Percentiles rank a stretch among this genome's conserved stretches.
These are phyloP conservation scores for Herpotrichia juniperi DNA, from an alignment of 2,329 filamentous ascomycete genomes.

Conservation along the genomic window DNA sequence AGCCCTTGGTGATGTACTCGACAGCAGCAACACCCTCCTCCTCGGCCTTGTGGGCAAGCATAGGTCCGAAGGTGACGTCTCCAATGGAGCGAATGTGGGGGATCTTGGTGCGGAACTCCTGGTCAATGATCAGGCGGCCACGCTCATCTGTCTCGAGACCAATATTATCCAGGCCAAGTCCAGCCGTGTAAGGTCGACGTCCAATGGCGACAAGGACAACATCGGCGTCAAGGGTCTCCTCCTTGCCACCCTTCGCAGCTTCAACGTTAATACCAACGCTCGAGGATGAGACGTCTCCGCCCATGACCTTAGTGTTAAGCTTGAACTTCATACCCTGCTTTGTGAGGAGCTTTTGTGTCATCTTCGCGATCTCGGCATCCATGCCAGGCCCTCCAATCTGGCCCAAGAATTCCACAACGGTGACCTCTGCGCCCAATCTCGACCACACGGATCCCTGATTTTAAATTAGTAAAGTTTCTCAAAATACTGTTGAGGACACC, in stretches of 20 bases:
- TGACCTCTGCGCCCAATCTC: slow-evolving; percentile 89
- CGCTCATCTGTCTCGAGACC: slow-evolving; percentile 91
- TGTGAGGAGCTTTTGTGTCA: slow-evolving; percentile 86
- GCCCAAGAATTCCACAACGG: slow-evolving; percentile 93
- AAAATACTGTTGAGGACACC: slow-evolving; percentile 18
- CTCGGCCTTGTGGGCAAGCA: slow-evolving; percentile 99
- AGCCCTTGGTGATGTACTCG: slow-evolving; percentile 97
- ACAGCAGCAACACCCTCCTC: slow-evolving; percentile 95
- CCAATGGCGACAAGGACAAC: slow-evolving; percentile 97
- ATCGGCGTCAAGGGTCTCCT: slow-evolving; percentile 88
- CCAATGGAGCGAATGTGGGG: slow-evolving; percentile 97
- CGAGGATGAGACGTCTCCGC: slow-evolving; percentile 80
- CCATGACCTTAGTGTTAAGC: slow-evolving; percentile 91
- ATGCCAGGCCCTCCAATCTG: slow-evolving; percentile 98
- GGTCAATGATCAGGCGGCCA: slow-evolving; percentile 94
- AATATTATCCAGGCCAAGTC: slow-evolving; percentile 91
- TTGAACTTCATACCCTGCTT: slow-evolving; percentile 99
- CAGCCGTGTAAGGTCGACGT: slow-evolving; percentile 89
- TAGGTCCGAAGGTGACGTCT: slow-evolving; percentile 95
- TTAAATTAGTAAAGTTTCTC: slow-evolving; percentile 24
- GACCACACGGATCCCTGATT: slow-evolving; percentile 86
- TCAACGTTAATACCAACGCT: slow-evolving; percentile 84
- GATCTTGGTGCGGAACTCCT: slow-evolving; percentile 97
- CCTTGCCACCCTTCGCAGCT: slow-evolving; percentile 94
- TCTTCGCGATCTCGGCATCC: slow-evolving; percentile 92